These are phyloP conservation scores for Agrocybe praecox DNA, from an alignment of 768 basidiomycete species.

Conservation along the genomic window DNA sequence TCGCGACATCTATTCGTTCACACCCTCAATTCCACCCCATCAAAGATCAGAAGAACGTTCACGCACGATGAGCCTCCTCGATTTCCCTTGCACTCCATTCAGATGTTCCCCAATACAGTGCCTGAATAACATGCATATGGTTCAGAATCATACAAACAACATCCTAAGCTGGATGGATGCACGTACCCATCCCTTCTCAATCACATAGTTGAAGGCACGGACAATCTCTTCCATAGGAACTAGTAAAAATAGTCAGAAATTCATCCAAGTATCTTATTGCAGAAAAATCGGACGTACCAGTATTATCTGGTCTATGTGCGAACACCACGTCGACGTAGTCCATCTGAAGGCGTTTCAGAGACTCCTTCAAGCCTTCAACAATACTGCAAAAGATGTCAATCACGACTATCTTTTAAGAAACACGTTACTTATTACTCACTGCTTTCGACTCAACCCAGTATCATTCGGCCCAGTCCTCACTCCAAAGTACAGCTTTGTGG, in stretches of 20 bases:
- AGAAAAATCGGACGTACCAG: constrained; percentile 34
- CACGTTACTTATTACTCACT: constrained; percentile 39
- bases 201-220: constrained; percentile 78
- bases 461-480: constrained; percentile 59
- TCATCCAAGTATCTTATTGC: neutral
- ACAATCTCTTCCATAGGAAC: constrained; percentile 80
- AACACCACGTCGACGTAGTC: constrained; percentile 78
- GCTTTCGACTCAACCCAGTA: constrained; percentile 57
- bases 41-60: neutral
- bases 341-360: constrained; percentile 66
- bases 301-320: constrained; percentile 67
- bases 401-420: neutral
- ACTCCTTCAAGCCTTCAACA: constrained; percentile 73
- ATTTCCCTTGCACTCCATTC: constrained; percentile 79
- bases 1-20: constrained; percentile 64
- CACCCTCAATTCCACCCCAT: neutral
- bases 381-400: constrained; percentile 40
- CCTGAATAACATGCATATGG: no score
- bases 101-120: constrained; percentile 75
- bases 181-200: constrained; percentile 67
- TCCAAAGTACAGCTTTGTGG: constrained; percentile 87
- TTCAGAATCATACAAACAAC: no score
- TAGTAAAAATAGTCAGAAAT: constrained; percentile 9
- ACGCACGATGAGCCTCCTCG: constrained; percentile 63
- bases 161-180: neutral